phyloP scores from a whole-genome alignment of 2,329 filamentous ascomycete species.

The Coniochaeta sp. region DNA sequence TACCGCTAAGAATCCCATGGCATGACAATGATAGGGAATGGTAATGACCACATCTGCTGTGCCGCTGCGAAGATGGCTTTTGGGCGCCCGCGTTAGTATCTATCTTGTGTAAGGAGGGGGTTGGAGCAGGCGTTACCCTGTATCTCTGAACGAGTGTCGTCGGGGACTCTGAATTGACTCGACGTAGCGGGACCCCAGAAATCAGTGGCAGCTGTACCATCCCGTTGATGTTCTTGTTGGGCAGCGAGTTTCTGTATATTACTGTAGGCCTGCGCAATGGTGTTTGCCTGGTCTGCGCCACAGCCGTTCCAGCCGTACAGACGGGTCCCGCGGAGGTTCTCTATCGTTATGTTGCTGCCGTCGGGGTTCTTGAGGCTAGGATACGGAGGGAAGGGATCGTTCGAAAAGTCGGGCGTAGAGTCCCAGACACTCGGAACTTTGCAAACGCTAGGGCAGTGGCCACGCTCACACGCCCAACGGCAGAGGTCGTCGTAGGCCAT shows the following conservation, averaged over 20 bases:
- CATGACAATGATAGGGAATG: background rate
- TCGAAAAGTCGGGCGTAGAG: conserved; percentile 3
- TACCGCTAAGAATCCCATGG: conserved; percentile 1
- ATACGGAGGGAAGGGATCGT: conserved; percentile 2
- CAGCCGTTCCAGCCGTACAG: conserved; percentile 4
- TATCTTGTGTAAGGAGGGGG: background rate
- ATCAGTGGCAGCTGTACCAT: background rate
- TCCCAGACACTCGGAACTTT: background rate
- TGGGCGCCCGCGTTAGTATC: background rate
- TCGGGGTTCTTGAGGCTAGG: conserved; percentile 1
- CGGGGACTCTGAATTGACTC: background rate
- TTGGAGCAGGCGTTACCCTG: conserved; percentile 1
- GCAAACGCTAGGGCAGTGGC: background rate
- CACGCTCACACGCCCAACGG: background rate
- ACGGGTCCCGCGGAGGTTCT: conserved; percentile 1
- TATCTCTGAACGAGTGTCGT: conserved; percentile 2
- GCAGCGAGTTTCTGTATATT: background rate
- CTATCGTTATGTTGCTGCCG: conserved; percentile 2
- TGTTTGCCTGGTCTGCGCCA: background rate
- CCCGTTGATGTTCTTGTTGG: conserved; percentile 3
- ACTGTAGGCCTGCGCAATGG: background rate
- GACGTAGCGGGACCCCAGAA: background rate
- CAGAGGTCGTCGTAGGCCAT: background rate
- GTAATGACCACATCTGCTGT: background rate
- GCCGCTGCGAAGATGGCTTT: conserved; percentile 1